These are phyloP conservation scores for Chlorella sp. DNA, from an alignment of 139 green algal species.

Conservation along the genomic window DNA sequence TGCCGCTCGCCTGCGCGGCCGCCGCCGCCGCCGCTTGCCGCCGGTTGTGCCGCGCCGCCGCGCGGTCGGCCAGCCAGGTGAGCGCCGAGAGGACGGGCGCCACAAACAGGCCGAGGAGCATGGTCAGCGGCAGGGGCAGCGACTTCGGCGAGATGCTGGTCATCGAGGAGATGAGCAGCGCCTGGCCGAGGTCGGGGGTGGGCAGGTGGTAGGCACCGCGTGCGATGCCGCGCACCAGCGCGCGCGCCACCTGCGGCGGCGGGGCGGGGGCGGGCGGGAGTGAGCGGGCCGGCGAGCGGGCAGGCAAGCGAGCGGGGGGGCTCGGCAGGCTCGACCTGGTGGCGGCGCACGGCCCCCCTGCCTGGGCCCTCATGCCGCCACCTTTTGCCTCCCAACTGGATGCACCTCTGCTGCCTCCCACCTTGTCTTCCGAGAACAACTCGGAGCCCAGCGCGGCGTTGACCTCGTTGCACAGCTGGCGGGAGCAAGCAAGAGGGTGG, in stretches of 20 bases:
- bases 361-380: no score
- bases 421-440: constrained; percentile 55
- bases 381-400: no score
- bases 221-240: constrained; percentile 51
- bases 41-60: constrained; percentile 30
- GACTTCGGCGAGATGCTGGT: constrained; percentile 5
- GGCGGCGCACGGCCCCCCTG: no score
- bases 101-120: constrained; percentile 16
- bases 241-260: constrained; percentile 52
- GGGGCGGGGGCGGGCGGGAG: no score
- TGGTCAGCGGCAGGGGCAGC: background rate
- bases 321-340: no score
- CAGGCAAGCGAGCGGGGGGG: no score
- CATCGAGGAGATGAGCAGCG: constrained; percentile 48
- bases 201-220: constrained; percentile 61
- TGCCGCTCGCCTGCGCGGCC: no score
- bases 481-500: no score
- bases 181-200: constrained; percentile 54
- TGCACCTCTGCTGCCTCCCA: no score
- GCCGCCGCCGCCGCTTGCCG: no score
- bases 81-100: constrained; percentile 18
- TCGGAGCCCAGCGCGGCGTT: constrained; percentile 45
- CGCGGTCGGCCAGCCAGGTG: constrained; percentile 8
- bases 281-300: no score
- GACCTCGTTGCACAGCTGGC: constrained; percentile 55